Evolutionary conservation across 2,329 filamentous ascomycete species (phyloP).

Genomic region (Colletotrichum plurivorum): DNA sequence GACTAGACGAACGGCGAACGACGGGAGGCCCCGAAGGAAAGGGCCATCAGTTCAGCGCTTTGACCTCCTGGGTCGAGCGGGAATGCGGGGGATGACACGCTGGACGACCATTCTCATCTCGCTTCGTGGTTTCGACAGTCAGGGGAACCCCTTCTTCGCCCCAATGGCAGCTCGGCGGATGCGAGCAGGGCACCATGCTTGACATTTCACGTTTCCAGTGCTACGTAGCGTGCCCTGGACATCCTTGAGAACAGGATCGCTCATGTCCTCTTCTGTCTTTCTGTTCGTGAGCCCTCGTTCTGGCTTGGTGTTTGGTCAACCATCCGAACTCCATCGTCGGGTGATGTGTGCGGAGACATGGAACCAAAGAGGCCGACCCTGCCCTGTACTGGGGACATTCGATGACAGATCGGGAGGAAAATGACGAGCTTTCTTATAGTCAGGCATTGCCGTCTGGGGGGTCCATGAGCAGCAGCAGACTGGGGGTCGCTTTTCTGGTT

Average conservation of each 20-base stretch:
- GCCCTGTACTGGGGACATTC: not conserved
- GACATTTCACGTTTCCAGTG: slow-evolving; percentile 8
- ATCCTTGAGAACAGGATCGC: slow-evolving; percentile 17
- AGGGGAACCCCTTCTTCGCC: slow-evolving; percentile 25
- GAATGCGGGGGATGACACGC: slow-evolving; percentile 22
- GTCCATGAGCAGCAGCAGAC: slow-evolving; percentile 13
- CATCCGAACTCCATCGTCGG: slow-evolving; percentile 16
- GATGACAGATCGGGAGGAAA: not conserved
- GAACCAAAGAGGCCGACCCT: slow-evolving; percentile 8
- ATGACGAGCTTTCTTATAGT: slow-evolving; percentile 25
- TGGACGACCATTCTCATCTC: slow-evolving; percentile 30
- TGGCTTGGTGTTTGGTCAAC: slow-evolving; percentile 15
- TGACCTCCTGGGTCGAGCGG: slow-evolving; percentile 22
- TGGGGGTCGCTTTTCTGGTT: slow-evolving; percentile 7
- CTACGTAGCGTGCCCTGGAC: not conserved
- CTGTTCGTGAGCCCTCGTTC: too few species aligned
- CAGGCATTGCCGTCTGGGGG: slow-evolving; percentile 21
- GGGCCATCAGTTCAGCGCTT: slow-evolving; percentile 15
- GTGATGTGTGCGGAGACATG: slow-evolving; percentile 10
- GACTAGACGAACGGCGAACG: not conserved
- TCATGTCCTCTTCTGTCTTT: not conserved
- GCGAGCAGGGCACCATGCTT: not conserved
- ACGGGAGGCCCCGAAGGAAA: slow-evolving; percentile 22
- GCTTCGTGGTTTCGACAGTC: slow-evolving; percentile 28
- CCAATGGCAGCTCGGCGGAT: slow-evolving; percentile 11